phyloP scores from a whole-genome alignment of 148 eudicot species.

The Chenopodium berlandieri region DNA sequence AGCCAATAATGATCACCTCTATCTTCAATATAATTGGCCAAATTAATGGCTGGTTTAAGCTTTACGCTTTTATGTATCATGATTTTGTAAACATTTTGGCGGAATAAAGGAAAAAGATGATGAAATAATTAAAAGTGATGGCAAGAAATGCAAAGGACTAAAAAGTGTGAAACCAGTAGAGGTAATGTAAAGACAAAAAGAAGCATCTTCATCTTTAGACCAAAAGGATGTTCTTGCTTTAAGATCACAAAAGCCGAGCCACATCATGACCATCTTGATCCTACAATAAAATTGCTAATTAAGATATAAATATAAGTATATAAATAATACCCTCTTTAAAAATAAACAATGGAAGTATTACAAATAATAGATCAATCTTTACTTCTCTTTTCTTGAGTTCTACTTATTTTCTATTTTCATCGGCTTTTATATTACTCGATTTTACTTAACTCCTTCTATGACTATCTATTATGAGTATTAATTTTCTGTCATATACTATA shows the following conservation, averaged over 20 bases:
- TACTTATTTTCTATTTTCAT: too few species aligned
- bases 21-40: background rate
- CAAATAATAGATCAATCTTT: too few species aligned
- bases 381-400: too few species aligned
- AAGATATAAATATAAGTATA: too few species aligned
- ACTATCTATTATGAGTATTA: too few species aligned
- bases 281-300: background rate
- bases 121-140: background rate
- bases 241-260: conserved; percentile 6
- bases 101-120: background rate
- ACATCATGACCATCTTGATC: background rate
- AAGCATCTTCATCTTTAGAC: conserved; percentile 5
- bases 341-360: too few species aligned
- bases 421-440: too few species aligned
- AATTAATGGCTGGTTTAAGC: background rate
- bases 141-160: background rate
- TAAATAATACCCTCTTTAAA: too few species aligned
- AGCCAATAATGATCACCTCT: too few species aligned
- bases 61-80: too few species aligned
- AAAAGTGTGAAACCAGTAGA: background rate
- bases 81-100: background rate
- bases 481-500: too few species aligned
- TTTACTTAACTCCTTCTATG: too few species aligned
- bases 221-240: conserved; percentile 9
- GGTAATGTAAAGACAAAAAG: conserved; percentile 12